These are phyloP conservation scores for Neoboletus subvelutipes DNA, from an alignment of 768 basidiomycete species.

Conservation along the genomic window DNA sequence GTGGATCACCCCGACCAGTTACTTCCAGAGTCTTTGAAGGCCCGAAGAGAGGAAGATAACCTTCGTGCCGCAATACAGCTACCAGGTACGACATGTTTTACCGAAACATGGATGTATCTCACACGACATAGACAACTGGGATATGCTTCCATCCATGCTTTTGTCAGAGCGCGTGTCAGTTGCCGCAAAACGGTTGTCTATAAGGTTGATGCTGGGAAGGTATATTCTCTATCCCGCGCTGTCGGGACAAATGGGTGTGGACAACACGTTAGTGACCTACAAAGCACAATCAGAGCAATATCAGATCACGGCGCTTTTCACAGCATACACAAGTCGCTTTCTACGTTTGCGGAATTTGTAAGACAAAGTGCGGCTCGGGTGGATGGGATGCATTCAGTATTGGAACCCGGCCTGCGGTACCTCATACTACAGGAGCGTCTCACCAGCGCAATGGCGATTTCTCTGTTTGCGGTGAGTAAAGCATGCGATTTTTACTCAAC, in stretches of 20 bases:
- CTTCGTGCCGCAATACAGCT: slow-evolving; percentile 64
- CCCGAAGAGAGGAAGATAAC: slow-evolving; percentile 49
- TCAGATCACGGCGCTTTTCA: slow-evolving; percentile 2
- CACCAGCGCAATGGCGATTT: slow-evolving; percentile 35
- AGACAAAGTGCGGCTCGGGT: slow-evolving; percentile 18
- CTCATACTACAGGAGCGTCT: slow-evolving; percentile 30
- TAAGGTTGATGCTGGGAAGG: slow-evolving; percentile 54
- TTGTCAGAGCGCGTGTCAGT: slow-evolving; percentile 53
- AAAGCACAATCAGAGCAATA: neutral
- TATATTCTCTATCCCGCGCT: slow-evolving; percentile 51
- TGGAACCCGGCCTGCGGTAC: slow-evolving; percentile 4
- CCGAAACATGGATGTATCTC: slow-evolving; percentile 3
- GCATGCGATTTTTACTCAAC: neutral
- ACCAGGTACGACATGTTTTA: slow-evolving; percentile 46
- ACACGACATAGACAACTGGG: slow-evolving; percentile 50
- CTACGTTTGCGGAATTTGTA: slow-evolving; percentile 21
- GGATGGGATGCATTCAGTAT: slow-evolving; percentile 9
- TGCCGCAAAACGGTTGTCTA: slow-evolving; percentile 57
- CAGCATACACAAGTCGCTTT: slow-evolving; percentile 14
- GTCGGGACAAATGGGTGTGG: slow-evolving; percentile 12
- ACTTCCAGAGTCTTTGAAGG: slow-evolving; percentile 31
- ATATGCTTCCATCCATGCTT: slow-evolving; percentile 43
- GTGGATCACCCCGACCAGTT: slow-evolving; percentile 7
- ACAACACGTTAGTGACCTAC: slow-evolving; percentile 20
- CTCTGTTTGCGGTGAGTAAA: slow-evolving; percentile 36